Evolutionary conservation across 2,329 filamentous ascomycete species (phyloP).

Genomic region (Orbilia brochopaga): DNA sequence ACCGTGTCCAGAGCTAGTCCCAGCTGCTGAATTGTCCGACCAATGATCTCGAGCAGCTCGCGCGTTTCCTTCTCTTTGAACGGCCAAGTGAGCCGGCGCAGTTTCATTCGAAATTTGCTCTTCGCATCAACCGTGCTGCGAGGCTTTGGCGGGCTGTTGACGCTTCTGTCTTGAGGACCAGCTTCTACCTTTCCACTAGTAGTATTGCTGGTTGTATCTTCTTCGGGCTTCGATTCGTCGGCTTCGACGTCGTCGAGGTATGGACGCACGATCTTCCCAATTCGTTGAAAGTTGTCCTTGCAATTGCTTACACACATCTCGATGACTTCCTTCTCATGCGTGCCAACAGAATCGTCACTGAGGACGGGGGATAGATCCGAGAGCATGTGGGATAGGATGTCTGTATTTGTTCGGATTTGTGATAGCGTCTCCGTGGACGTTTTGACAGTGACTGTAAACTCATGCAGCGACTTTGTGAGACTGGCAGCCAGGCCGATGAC

Average conservation of each 20-base stretch:
- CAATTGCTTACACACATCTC: constrained; percentile 38
- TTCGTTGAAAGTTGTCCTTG: constrained; percentile 35
- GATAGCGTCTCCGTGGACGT: constrained; percentile 33
- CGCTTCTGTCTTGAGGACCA: constrained; percentile 2
- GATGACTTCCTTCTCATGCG: constrained; percentile 39
- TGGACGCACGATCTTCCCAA: constrained; percentile 36
- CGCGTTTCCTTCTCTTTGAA: constrained; percentile 46
- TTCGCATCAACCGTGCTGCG: constrained; percentile 13
- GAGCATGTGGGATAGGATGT: constrained; percentile 44
- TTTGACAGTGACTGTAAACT: constrained; percentile 36
- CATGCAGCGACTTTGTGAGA: constrained; percentile 34
- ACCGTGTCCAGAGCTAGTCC: constrained; percentile 42
- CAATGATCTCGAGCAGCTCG: constrained; percentile 32
- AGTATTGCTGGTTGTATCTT: neutral
- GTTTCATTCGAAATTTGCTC: constrained; percentile 21
- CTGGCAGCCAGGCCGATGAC: constrained; percentile 26
- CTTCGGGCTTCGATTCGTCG: neutral
- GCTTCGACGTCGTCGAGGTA: constrained; percentile 14
- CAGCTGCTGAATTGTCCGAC: constrained; percentile 45
- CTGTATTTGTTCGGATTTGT: constrained; percentile 35
- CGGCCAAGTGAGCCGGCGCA: constrained; percentile 33
- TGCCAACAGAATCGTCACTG: constrained; percentile 27
- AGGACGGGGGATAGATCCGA: constrained; percentile 33
- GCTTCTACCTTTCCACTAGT: neutral
- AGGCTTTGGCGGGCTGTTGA: neutral